Base-by-base conservation (phyloP, 306 rosid species). In the Argentina anserina region DNA sequence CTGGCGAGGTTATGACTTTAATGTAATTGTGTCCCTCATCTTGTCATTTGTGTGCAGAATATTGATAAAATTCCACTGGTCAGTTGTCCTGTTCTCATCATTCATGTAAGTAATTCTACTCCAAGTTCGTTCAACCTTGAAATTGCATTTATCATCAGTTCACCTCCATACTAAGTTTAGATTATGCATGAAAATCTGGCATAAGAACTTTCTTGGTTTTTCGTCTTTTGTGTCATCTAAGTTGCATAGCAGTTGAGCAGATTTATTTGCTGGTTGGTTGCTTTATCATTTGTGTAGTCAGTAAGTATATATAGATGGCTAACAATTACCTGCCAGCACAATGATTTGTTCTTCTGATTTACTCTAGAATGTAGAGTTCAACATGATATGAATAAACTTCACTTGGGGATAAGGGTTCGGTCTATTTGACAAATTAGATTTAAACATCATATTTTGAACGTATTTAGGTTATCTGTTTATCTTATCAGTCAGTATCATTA, bases 51-150 rank as follows among this genome's bases (percentile, higher is more conserved):
- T 65, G 33, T 41, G 81, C 97, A 92, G 98, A 92, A 92, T 83
- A 83, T 92, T 28, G 98, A 92, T 86, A 92, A 92, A 79, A 92
- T 92, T 76, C 91, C 97, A 40, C 78, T 78, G 52, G 97, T 92
- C 75, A 87, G 81, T 66, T 90, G 98, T 71, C 96, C 98, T 6
- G 87, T 93, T 83, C 97, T 93, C 74, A 87, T 93, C 84, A 88
- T 93, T 80, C 98, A 93, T 65, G 98, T 93, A 87, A 93, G 97
- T 76, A 17, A 49, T 68, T 47, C 73, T 71, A 56, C 47, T 56
- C 46, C 45, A 75, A 61, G 61, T 71, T 52, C 67, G 37, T 74
- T 33, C 37, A 39, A 75, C 69, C 46, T 76, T 59, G 13, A 74
- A 59, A 9, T 69, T 60, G 62, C 72, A 36, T 73, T 1, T 63